A percentile compares a stretch with the other conserved stretches of the same genome.
Conservation (phyloP, 2,329 filamentous ascomycete genomes). For the Hymenoscyphus albidus region DNA sequence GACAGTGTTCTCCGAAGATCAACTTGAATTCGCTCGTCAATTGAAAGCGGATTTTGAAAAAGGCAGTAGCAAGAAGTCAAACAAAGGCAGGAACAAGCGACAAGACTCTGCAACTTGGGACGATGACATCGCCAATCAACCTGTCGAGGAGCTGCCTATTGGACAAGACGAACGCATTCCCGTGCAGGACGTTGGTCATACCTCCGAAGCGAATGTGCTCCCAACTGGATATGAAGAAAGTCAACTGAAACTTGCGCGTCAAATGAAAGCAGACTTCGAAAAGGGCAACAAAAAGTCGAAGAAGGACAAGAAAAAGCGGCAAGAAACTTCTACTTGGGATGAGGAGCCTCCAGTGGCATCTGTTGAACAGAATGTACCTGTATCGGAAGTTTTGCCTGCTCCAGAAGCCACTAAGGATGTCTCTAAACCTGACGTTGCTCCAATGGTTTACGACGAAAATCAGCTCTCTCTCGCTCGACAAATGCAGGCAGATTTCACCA, state of each 20-base stretch:
- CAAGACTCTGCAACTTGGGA: slow-evolving; percentile 16
- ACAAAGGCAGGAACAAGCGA: slow-evolving; percentile 27
- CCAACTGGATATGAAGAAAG: slow-evolving; percentile 26
- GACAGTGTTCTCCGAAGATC: slow-evolving; percentile 27
- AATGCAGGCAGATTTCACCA: slow-evolving; percentile 31
- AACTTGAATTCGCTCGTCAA: slow-evolving; percentile 31
- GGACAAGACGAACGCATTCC: not conserved
- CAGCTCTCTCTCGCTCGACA: slow-evolving; percentile 31
- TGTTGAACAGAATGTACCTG: slow-evolving; percentile 1
- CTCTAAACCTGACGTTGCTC: slow-evolving; percentile 21
- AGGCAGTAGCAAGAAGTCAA: slow-evolving; percentile 31
- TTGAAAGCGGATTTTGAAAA: slow-evolving; percentile 27
- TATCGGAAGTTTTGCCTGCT: slow-evolving; percentile 2
- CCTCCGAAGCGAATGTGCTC: slow-evolving; percentile 16
- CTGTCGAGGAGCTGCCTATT: slow-evolving; percentile 3
- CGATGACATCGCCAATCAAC: slow-evolving; percentile 12
- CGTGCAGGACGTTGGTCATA: not conserved
- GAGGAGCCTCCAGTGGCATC: slow-evolving; percentile 9
- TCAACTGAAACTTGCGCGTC: slow-evolving; percentile 30
- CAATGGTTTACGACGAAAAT: slow-evolving; percentile 28
- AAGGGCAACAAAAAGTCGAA: slow-evolving; percentile 24
- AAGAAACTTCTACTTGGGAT: slow-evolving; percentile 17
- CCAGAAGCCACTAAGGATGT: slow-evolving; percentile 1
- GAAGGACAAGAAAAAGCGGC: slow-evolving; percentile 36
- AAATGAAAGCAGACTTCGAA: slow-evolving; percentile 28